Conservation (phyloP, 2,329 filamentous ascomycete genomes). For the Pyrenophora graminea region DNA sequence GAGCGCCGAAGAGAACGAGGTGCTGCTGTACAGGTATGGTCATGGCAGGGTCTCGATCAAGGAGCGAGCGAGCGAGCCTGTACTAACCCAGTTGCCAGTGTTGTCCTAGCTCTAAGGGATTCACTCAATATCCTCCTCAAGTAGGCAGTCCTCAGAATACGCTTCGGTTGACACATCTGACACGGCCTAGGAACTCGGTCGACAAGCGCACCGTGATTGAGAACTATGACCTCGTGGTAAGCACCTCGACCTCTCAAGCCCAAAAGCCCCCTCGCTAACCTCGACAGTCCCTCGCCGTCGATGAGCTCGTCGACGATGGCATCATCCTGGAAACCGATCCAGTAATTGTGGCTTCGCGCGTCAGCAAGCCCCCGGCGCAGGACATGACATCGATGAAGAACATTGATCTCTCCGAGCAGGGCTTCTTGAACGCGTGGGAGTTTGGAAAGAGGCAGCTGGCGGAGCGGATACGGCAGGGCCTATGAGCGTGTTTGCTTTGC, state of each 20-base stretch:
- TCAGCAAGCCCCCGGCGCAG: slow-evolving; percentile 87
- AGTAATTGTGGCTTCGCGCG: slow-evolving; percentile 87
- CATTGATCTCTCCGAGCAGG: slow-evolving; percentile 94
- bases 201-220: slow-evolving; percentile 98
- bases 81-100: slow-evolving; percentile 54
- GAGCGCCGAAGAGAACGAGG: slow-evolving; percentile 89
- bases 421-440: slow-evolving; percentile 90
- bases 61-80: no score
- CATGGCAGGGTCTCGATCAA: background rate
- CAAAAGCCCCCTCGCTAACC: slow-evolving; percentile 62
- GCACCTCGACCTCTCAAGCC: slow-evolving; percentile 5
- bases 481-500: slow-evolving; percentile 26
- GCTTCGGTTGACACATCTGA: slow-evolving; percentile 6
- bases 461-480: slow-evolving; percentile 84
- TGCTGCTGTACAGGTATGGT: slow-evolving; percentile 76
- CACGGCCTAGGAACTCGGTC: slow-evolving; percentile 73
- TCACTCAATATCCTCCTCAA: slow-evolving; percentile 89
- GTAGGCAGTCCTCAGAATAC: slow-evolving; percentile 57
- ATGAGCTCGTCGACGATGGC: slow-evolving; percentile 71
- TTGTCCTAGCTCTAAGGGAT: slow-evolving; percentile 87
- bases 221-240: slow-evolving; percentile 88
- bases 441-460: slow-evolving; percentile 90
- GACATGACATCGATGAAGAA: slow-evolving; percentile 87
- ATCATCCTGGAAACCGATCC: slow-evolving; percentile 98
- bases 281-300: slow-evolving; percentile 85